Conservation (phyloP, 176 grass and related monocot genomes). For the Oropetium thomaeum region DNA sequence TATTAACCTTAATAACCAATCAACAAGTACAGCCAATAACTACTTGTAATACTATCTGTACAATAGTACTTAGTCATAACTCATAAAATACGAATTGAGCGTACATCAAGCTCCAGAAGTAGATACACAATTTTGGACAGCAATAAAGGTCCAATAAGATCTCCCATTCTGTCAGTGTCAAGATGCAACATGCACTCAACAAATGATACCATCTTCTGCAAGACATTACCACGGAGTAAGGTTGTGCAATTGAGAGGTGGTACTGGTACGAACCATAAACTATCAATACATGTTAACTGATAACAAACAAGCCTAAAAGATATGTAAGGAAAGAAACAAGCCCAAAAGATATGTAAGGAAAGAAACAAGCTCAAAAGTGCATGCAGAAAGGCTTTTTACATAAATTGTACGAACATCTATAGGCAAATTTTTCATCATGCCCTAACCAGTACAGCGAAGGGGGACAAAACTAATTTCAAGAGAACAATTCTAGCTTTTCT, state of each 20-base stretch:
- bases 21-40: conserved; percentile 21
- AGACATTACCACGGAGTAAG: conserved; percentile 15
- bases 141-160: conserved; percentile 64
- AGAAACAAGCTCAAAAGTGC: too few species aligned
- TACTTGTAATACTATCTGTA: too few species aligned
- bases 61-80: conserved; percentile 14
- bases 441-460: not conserved
- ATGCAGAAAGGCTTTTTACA: not conserved
- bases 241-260: too few species aligned
- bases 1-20: conserved; percentile 64
- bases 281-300: not conserved
- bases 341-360: too few species aligned
- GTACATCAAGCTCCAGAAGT: conserved; percentile 84
- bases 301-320: too few species aligned
- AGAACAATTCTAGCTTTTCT: too few species aligned
- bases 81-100: conserved; percentile 18
- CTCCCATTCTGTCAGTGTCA: conserved; percentile 59
- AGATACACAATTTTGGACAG: conserved; percentile 82
- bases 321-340: too few species aligned
- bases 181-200: conserved; percentile 85
- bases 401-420: not conserved
- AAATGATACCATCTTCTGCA: conserved; percentile 67
- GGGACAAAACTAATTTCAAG: not conserved
- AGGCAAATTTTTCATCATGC: not conserved
- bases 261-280: not conserved